Percentiles rank a stretch among this genome's conserved stretches.
These are phyloP conservation scores for Tricharina praecox DNA, from an alignment of 495 filamentous ascomycete genomes.

Conservation along the genomic window DNA sequence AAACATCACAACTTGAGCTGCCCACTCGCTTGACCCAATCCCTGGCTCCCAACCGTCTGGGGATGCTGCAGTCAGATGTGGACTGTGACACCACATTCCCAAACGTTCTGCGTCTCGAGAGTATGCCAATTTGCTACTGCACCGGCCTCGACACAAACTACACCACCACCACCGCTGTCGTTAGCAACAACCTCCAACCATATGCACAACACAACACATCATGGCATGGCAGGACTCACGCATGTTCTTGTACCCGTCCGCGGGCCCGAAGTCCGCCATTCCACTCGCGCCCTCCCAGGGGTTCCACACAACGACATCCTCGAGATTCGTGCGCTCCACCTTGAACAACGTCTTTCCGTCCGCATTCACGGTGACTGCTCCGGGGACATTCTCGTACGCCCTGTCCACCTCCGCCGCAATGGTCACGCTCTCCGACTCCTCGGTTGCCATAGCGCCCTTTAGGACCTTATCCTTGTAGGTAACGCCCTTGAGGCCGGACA, in stretches of 20 bases:
- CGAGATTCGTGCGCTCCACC: conserved; percentile 52
- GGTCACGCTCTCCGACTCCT: conserved; percentile 35
- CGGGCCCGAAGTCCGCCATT: conserved; percentile 77
- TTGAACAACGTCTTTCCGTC: conserved; percentile 47
- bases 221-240: conserved; percentile 8
- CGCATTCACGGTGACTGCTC: conserved; percentile 39
- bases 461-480: conserved; percentile 71
- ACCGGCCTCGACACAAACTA: conserved; percentile 77
- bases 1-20: too few relatives aligned
- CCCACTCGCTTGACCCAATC: too few relatives aligned
- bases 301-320: conserved; percentile 91
- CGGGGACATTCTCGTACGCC: conserved; percentile 37
- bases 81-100: conserved; percentile 78
- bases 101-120: conserved; percentile 70
- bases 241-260: conserved; percentile 81
- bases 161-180: not conserved
- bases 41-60: too few relatives aligned
- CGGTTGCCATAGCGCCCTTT: conserved; percentile 38
- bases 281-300: conserved; percentile 72
- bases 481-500: conserved; percentile 56
- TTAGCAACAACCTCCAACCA: not conserved
- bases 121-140: conserved; percentile 64
- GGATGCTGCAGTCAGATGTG: conserved; percentile 26
- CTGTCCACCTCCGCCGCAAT: conserved; percentile 71
- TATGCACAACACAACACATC: conserved; percentile 1